Percentiles rank a stretch among this genome's conserved stretches.
Conservation (phyloP, 495 filamentous ascomycete species). For the Hypomontagnella monticulosa region DNA sequence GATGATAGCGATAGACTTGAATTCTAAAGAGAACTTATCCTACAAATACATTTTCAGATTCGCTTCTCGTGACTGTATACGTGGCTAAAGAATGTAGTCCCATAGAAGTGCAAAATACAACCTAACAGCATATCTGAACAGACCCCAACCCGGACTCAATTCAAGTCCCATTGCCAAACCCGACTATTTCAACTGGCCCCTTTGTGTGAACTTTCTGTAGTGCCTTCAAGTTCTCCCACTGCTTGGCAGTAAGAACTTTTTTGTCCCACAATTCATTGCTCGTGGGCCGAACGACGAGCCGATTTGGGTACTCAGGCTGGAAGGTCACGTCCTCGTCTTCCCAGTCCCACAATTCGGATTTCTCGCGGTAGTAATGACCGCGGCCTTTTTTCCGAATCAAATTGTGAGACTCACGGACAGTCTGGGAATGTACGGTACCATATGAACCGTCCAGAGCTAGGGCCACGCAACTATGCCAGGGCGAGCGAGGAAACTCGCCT, state of each 20-base stretch:
- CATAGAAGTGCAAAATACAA: neutral
- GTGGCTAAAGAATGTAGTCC: too few relatives aligned
- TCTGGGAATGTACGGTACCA: neutral
- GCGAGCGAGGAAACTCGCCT: neutral
- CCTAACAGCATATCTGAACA: neutral
- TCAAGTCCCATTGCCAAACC: neutral
- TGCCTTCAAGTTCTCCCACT: neutral
- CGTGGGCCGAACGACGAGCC: neutral
- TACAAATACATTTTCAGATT: too few relatives aligned
- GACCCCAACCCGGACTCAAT: neutral
- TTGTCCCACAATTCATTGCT: neutral
- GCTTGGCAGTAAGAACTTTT: neutral
- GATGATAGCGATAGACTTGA: too few relatives aligned
- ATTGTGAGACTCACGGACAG: neutral
- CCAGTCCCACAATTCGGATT: neutral
- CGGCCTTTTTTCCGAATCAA: neutral
- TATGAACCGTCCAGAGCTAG: neutral
- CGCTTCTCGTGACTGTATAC: too few relatives aligned
- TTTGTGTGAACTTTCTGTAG: neutral
- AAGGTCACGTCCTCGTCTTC: neutral
- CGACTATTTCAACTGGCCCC: neutral
- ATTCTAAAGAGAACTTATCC: too few relatives aligned
- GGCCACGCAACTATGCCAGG: neutral
- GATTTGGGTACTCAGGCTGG: neutral
- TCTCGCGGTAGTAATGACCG: neutral